Conservation (phyloP, 495 filamentous ascomycete genomes). For the Penicillium argentinense region DNA sequence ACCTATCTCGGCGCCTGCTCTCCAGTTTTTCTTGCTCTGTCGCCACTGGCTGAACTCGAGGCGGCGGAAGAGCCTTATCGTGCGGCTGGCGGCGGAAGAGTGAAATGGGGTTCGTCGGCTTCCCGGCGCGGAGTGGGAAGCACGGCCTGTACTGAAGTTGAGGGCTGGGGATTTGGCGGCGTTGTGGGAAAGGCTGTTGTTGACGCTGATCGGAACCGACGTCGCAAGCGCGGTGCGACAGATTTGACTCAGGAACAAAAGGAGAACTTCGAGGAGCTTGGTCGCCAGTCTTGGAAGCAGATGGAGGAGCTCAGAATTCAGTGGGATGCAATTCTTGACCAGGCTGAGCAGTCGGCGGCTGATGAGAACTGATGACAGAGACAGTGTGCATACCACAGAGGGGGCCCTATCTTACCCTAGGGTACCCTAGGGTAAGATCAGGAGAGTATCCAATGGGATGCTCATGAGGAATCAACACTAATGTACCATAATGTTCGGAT, state of each 20-base stretch:
- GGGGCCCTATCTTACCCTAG: no score
- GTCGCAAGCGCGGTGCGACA: conserved; percentile 54
- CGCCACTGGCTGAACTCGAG: conserved; percentile 65
- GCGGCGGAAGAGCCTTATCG: conserved; percentile 50
- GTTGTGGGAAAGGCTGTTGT: conserved; percentile 52
- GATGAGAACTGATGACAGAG: conserved; percentile 8
- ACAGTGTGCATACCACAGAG: no score
- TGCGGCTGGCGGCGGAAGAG: conserved; percentile 48
- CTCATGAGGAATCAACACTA: no score
- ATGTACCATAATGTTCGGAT: no score
- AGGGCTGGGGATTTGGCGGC: conserved; percentile 84
- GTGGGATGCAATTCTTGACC: conserved; percentile 70
- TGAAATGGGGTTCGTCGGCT: conserved; percentile 83
- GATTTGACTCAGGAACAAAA: conserved; percentile 64
- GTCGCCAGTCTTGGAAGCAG: conserved; percentile 70
- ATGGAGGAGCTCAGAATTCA: conserved; percentile 78
- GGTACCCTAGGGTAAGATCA: no score
- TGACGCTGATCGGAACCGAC: conserved; percentile 45
- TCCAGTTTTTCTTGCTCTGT: conserved; percentile 75
- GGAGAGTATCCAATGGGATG: no score
- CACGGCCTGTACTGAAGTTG: conserved; percentile 71
- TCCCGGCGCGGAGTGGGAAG: conserved; percentile 56
- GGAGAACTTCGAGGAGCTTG: conserved; percentile 72
- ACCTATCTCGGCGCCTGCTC: conserved; percentile 76
- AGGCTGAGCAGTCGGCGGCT: conserved; percentile 23